phyloP scores from a whole-genome alignment of 768 basidiomycete species.

The Russula griseocarnosa region DNA sequence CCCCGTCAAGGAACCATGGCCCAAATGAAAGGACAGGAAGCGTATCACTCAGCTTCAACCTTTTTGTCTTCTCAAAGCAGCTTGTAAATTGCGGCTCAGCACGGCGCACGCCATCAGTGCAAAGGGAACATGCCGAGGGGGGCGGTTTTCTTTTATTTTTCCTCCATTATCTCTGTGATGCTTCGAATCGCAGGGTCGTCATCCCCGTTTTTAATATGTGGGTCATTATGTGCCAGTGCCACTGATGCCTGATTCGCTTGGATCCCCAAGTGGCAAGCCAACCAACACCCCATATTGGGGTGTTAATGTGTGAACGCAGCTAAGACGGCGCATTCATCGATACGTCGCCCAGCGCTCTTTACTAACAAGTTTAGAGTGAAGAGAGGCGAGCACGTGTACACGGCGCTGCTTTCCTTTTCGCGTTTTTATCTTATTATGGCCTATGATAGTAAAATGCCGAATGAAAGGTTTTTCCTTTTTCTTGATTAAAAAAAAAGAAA shows the following conservation, averaged over 20 bases:
- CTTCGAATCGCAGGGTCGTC: constrained; percentile 7
- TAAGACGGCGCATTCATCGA: neutral
- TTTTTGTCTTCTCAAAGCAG: no score
- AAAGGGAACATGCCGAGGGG: neutral
- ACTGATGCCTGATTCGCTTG: neutral
- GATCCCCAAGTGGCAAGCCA: constrained; percentile 7
- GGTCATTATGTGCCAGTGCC: neutral
- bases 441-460: neutral
- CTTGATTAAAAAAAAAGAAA: no score
- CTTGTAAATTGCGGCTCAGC: no score
- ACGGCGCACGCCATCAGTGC: neutral
- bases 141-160: neutral
- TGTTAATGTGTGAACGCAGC: constrained; percentile 1
- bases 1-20: constrained; percentile 6
- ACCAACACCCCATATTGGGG: neutral
- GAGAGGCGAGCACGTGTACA: neutral
- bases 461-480: neutral
- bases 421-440: neutral
- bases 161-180: no score
- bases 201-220: neutral
- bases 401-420: neutral
- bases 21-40: neutral
- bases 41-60: no score
- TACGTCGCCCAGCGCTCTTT: neutral
- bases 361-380: neutral